Base-by-base conservation (phyloP, 2,329 filamentous ascomycete species). In the Pleochaeta shiraiana region DNA sequence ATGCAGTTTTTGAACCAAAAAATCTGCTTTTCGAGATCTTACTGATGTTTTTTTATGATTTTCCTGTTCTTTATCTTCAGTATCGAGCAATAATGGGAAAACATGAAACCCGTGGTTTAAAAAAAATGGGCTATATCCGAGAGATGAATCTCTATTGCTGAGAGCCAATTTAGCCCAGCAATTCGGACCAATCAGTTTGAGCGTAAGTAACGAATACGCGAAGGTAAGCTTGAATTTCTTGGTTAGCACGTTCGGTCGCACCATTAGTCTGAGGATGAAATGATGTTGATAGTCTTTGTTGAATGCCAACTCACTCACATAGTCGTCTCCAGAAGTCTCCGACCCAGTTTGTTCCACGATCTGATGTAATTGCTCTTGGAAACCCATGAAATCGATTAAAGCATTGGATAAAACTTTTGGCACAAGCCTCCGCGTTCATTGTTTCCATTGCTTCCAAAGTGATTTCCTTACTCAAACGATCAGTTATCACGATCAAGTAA, bases 101-200 rank as follows among this genome's bases (percentile, higher is more conserved):
- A 59, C 26, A 33, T 59, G 24, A 33, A 11, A 59, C 4, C 55
- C 55, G 21, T 59, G 16, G 16, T 21, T 59, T 31, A 33, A 5
- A 33, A 59, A 53, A 19, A 59, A 59, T 30, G 55, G 24, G 28
- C 55, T 59, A 59, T 59, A 59, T 4, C 47, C 47, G 6, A 59
- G 16, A n/a, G 26, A 30, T 33, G 55, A 21, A 14, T 59, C 55
- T 16, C 55, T 30, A 31, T 59, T 59, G 16, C 31, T 59, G 3
- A 59, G 55, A n/a, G 55, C 55, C 31, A 59, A 14, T 24, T 21
- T 19, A 59, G 55, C 55, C 16, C 7, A 59, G 28, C 28, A 95
- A 70, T 97, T 98, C 4, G 93, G 91, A 0, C 93, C 93, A 0
- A 92, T 97, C 70, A 98, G 74, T 5, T 96, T 76, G 14, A 96